Evolutionary conservation across 176 grass and related monocot genomes (phyloP).

Genomic region (Guadua angustifolia): DNA sequence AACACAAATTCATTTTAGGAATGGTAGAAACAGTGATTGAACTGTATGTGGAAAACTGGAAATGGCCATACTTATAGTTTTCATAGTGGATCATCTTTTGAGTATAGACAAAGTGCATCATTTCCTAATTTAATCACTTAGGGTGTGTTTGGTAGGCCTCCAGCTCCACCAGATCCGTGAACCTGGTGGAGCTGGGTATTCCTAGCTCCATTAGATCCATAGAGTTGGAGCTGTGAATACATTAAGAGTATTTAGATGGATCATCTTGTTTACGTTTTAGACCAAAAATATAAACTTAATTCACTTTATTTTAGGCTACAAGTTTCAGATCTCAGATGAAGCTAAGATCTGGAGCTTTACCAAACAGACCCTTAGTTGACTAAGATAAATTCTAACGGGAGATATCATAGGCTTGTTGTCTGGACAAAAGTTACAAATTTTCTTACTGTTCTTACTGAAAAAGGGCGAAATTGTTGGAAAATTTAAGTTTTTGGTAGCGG

Average conservation of each 20-base stretch:
- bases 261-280: no score
- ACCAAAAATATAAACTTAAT: no score
- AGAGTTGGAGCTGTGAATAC: no score
- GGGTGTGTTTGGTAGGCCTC: no score
- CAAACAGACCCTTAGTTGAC: no score
- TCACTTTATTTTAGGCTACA: no score
- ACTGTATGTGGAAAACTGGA: constrained; percentile 6
- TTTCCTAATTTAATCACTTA: not conserved
- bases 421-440: not conserved
- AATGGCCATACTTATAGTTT: not conserved
- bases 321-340: no score
- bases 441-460: constrained; percentile 1
- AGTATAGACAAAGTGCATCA: not conserved
- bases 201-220: no score
- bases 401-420: not conserved
- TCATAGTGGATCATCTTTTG: not conserved
- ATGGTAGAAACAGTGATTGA: not conserved
- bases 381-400: not conserved
- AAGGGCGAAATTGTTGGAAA: not conserved
- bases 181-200: no score
- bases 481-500: not conserved
- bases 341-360: no score
- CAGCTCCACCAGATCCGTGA: no score
- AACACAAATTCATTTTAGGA: not conserved
- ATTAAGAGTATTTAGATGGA: no score